Evolutionary conservation across 306 rosid species (phyloP).

Genomic region (Urtica urens): DNA sequence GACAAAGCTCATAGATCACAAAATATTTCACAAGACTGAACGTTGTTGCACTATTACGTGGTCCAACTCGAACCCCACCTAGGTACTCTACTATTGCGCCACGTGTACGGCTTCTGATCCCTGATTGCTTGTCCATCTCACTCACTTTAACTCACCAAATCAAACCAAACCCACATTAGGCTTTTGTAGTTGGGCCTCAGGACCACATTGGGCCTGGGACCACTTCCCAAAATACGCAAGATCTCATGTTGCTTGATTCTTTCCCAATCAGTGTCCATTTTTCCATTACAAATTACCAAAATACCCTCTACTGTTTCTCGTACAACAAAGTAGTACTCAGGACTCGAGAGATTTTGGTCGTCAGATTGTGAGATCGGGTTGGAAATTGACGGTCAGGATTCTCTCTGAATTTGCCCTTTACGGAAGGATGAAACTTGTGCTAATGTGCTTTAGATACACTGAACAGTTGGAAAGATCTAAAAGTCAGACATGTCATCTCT

Average conservation of each 20-base stretch:
- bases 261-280: constrained; percentile 20
- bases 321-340: not conserved
- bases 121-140: not conserved
- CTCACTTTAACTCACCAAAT: too few relatives aligned
- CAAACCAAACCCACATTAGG: too few relatives aligned
- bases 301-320: constrained; percentile 14
- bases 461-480: constrained; percentile 10
- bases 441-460: constrained; percentile 10
- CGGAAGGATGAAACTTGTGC: constrained; percentile 5
- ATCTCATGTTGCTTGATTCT: constrained; percentile 31
- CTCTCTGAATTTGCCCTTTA: not conserved
- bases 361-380: not conserved
- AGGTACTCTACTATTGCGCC: constrained; percentile 1
- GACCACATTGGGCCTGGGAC: constrained; percentile 8
- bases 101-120: not conserved
- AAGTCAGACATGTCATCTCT: constrained; percentile 1
- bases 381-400: not conserved
- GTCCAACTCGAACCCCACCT: not conserved
- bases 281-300: not conserved
- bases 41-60: not conserved
- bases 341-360: not conserved
- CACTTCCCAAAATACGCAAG: constrained; percentile 12
- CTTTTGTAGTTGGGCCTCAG: not conserved
- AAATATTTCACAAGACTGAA: not conserved
- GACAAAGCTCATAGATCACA: constrained; percentile 3